Evolutionary conservation across 2,329 filamentous ascomycete species (phyloP), one percentile per base, ranked within the genome.

Genomic region (Microcera coccophila): DNA sequence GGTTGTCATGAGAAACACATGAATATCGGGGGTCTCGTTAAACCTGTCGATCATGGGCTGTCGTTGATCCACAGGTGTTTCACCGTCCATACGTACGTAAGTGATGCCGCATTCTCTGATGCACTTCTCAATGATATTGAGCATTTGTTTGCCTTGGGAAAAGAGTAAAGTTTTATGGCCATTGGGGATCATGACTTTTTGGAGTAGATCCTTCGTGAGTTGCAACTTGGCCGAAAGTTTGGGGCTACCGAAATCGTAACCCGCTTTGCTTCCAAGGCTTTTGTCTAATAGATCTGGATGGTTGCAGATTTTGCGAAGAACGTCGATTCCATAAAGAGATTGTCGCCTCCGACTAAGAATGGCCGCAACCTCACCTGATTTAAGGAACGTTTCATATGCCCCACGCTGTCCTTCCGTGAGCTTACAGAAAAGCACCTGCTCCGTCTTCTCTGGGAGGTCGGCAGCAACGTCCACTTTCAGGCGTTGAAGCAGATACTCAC

Each of bases 401-500:
- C 84, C 76, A 38, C 87, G 78, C 62, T 98, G 93, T 12, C 83
- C 64, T 9, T 66, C 63, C 0, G 90, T 95, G 48, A 98, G 72
- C 62, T 94, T 95, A 69, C 93, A 97, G 64, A 98, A 97, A 3
- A 98, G 73, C 0, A 98, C 93, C 54, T 95, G 88, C 62, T 98
- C 93, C 38, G 84, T 95, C 74, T 98, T 98, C 65, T 95, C 88
- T 0, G 93, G 93, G 11, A 98, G 71, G 63, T 97, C 91, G 7
- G 90, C 81, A 4, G 93, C 91, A 12, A 98, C 93, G 63, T 98
- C 93, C 2, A 86, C 81, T 66, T 98, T 98, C 62, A 95, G 81
- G 8, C 93, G 82, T 60, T 97, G 91, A 3, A 98, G 74, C 4
- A 98, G 75, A 60, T 96, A 98, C 3, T 91, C 89, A 54, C 87